phyloP scores from a whole-genome alignment of 1,284 basidiomycete species.

The Phaffia rhodozyma region DNA sequence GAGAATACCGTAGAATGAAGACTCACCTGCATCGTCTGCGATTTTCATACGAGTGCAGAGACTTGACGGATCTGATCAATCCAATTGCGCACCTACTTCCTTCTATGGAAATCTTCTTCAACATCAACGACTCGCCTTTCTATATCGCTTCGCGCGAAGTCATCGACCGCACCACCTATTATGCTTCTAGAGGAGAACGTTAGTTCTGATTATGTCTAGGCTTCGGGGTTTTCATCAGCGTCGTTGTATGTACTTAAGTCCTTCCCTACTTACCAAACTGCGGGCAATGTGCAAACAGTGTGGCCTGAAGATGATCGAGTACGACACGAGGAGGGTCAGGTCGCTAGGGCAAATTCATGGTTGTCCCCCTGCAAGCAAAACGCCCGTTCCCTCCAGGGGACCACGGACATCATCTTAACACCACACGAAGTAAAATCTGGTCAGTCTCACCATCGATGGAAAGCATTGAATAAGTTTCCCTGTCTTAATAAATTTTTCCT shows the following conservation, averaged over 20 bases:
- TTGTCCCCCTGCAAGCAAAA: conserved; percentile 2
- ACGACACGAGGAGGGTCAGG: neutral
- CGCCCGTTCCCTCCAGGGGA: neutral
- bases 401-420: neutral
- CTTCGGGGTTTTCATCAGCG: neutral
- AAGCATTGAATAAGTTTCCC: too few relatives aligned
- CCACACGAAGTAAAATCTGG: neutral
- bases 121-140: conserved; percentile 6
- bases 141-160: conserved; percentile 7
- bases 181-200: neutral
- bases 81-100: conserved; percentile 2
- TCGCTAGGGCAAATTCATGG: neutral
- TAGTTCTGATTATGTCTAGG: neutral
- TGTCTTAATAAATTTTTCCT: too few relatives aligned
- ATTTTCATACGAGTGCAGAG: neutral
- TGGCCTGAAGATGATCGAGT: conserved; percentile 2
- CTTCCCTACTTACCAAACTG: too few relatives aligned
- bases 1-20: too few relatives aligned
- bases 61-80: neutral
- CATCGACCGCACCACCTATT: neutral
- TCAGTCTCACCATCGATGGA: too few relatives aligned
- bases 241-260: too few relatives aligned
- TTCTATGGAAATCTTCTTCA: conserved; percentile 3
- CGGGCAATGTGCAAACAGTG: neutral
- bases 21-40: too few relatives aligned